Evolutionary conservation across 2,329 filamentous ascomycete species (phyloP).

Genomic region (Xylaria digitata): DNA sequence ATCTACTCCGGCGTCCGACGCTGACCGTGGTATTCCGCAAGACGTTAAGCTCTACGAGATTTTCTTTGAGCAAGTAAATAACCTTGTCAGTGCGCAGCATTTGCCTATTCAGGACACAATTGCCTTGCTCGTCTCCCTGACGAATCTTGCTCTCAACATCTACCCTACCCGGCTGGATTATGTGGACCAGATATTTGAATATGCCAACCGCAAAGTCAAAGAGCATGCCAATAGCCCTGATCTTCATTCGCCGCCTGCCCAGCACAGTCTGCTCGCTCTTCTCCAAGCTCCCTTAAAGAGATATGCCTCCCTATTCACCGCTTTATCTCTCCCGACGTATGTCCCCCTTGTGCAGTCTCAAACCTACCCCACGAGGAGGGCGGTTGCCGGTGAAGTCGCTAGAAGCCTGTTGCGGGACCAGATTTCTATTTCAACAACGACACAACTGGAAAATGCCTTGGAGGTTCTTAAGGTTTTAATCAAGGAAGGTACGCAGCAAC

Average conservation of each 20-base stretch:
- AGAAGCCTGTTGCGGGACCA: slow-evolving; percentile 84
- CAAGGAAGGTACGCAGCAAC: slow-evolving; percentile 87
- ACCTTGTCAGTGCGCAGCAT: slow-evolving; percentile 89
- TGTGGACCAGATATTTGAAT: slow-evolving; percentile 91
- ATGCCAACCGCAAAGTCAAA: slow-evolving; percentile 85
- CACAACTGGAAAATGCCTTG: slow-evolving; percentile 88
- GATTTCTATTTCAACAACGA: slow-evolving; percentile 79
- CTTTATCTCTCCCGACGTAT: slow-evolving; percentile 89
- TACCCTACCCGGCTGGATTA: slow-evolving; percentile 94
- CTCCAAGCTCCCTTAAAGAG: slow-evolving; percentile 90
- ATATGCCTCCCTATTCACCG: slow-evolving; percentile 96
- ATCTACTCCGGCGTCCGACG: slow-evolving; percentile 47
- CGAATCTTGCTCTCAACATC: slow-evolving; percentile 93
- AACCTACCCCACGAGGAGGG: slow-evolving; percentile 89
- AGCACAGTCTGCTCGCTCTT: slow-evolving; percentile 88
- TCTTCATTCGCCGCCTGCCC: slow-evolving; percentile 85
- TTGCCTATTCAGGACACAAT: slow-evolving; percentile 95
- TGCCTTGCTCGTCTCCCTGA: slow-evolving; percentile 90
- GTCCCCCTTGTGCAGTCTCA: slow-evolving; percentile 90
- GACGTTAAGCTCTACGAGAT: slow-evolving; percentile 95
- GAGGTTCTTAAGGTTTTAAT: slow-evolving; percentile 91
- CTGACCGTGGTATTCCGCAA: slow-evolving; percentile 69
- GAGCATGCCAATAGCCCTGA: slow-evolving; percentile 96
- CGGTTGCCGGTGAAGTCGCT: slow-evolving; percentile 89
- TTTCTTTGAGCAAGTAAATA: slow-evolving; percentile 95